A percentile compares a stretch with the other conserved stretches of the same genome.
Conservation (phyloP, 768 basidiomycete species). For the Pleurotus salmoneostramineus region DNA sequence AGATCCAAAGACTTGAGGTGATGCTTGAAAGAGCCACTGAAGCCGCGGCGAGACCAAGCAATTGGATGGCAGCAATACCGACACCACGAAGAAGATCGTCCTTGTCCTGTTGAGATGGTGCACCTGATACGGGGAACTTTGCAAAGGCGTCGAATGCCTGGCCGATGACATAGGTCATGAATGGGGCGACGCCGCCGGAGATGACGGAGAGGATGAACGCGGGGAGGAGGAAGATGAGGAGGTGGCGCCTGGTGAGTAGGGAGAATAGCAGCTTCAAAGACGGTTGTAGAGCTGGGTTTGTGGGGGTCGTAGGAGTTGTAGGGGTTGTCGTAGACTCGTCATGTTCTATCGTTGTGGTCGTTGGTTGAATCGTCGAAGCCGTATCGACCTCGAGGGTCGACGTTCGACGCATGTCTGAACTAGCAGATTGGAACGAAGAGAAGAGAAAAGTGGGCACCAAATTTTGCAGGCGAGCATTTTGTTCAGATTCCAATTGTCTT, state of each 20-base stretch:
- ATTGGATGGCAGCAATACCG: constrained; percentile 58
- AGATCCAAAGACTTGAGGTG: constrained; percentile 81
- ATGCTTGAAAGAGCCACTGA: constrained; percentile 70
- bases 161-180: constrained; percentile 84
- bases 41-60: constrained; percentile 61
- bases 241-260: constrained; percentile 54
- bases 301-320: constrained; percentile 1
- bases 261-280: constrained; percentile 54
- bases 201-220: constrained; percentile 59
- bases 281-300: constrained; percentile 10
- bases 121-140: constrained; percentile 36
- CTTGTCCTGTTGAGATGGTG: constrained; percentile 35
- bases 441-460: neutral
- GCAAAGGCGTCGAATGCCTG: constrained; percentile 74
- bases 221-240: constrained; percentile 57
- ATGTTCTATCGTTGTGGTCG: neutral
- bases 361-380: constrained; percentile 2
- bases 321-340: neutral
- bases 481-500: constrained; percentile 8
- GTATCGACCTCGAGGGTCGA: constrained; percentile 11
- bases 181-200: constrained; percentile 73
- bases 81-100: constrained; percentile 51
- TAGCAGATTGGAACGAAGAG: neutral
- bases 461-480: neutral
- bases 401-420: constrained; percentile 12